These are phyloP conservation scores for Lachancea cidri DNA, from an alignment of 805 yeast genomes.

Conservation along the genomic window DNA sequence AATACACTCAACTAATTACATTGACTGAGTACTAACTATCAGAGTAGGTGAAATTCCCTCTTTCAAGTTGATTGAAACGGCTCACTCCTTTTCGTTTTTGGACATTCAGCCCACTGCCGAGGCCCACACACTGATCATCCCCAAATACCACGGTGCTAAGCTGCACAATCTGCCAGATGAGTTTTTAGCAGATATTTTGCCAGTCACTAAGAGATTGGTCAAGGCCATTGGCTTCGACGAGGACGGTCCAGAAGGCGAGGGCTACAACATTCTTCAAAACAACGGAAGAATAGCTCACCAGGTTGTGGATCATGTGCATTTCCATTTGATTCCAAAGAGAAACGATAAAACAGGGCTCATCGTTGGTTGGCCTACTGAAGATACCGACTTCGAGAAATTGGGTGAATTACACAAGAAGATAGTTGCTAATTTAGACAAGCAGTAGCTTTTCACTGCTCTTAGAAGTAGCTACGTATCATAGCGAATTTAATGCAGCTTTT, in stretches of 20 bases:
- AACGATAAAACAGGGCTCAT: constrained; percentile 67
- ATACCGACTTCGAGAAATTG: constrained; percentile 68
- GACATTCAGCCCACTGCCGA: constrained; percentile 90
- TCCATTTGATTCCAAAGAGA: constrained; percentile 91
- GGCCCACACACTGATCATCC: constrained; percentile 87
- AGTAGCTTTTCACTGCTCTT: no score
- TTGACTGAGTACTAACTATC: constrained; percentile 7
- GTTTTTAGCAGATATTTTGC: constrained; percentile 76
- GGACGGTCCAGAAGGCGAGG: constrained; percentile 56
- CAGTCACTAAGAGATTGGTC: constrained; percentile 82
- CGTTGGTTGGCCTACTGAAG: constrained; percentile 93
- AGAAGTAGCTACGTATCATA: no score
- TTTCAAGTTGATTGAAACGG: constrained; percentile 84
- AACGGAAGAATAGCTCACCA: constrained; percentile 96
- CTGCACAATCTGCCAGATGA: constrained; percentile 93
- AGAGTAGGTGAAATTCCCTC: constrained; percentile 90
- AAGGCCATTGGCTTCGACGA: constrained; percentile 59
- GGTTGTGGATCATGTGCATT: constrained; percentile 91
- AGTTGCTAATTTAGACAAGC: constrained; percentile 36
- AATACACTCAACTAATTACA: neutral
- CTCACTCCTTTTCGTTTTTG: constrained; percentile 72
- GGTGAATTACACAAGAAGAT: constrained; percentile 62
- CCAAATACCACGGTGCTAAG: constrained; percentile 90
- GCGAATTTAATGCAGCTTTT: no score
- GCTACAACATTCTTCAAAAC: constrained; percentile 86